Evolutionary conservation across 2,329 filamentous ascomycete genomes (phyloP).

Genomic region (Dothiorella sarmentorum): DNA sequence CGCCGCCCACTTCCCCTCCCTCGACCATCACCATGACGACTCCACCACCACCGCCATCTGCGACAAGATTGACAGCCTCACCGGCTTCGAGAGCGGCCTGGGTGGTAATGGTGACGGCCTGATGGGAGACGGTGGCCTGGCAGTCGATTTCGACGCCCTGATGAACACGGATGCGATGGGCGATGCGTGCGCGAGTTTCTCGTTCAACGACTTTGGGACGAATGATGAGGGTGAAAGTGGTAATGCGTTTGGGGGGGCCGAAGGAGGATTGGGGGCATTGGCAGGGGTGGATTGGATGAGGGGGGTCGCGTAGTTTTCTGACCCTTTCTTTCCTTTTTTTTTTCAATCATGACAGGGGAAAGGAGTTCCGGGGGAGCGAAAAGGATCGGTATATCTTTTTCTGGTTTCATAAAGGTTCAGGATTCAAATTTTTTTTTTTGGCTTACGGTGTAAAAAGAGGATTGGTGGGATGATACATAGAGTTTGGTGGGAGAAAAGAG

Average conservation of each 20-base stretch:
- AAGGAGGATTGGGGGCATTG: background rate
- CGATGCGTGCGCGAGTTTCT: conserved; percentile 30
- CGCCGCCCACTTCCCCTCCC: conserved; percentile 27
- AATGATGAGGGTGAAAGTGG: conserved; percentile 3
- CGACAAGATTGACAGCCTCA: conserved; percentile 6
- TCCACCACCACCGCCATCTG: background rate
- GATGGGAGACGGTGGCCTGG: conserved; percentile 38
- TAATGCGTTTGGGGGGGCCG: background rate
- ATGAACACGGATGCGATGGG: conserved; percentile 41
- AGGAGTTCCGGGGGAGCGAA: too few species aligned
- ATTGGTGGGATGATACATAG: too few species aligned
- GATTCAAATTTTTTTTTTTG: too few species aligned
- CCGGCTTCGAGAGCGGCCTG: background rate
- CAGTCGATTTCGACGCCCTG: conserved; percentile 39
- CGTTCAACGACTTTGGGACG: conserved; percentile 17
- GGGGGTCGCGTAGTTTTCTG: conserved; percentile 1
- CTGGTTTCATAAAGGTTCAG: too few species aligned
- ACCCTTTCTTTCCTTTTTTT: too few species aligned
- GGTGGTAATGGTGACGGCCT: background rate
- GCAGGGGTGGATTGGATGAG: conserved; percentile 12
- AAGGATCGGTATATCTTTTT: too few species aligned
- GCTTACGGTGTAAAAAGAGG: too few species aligned
- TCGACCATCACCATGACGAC: too few species aligned
- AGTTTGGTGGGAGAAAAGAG: too few species aligned
- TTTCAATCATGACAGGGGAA: too few species aligned